Conservation (phyloP, 129 eudicot genomes). For the Pittosporum tobira region DNA sequence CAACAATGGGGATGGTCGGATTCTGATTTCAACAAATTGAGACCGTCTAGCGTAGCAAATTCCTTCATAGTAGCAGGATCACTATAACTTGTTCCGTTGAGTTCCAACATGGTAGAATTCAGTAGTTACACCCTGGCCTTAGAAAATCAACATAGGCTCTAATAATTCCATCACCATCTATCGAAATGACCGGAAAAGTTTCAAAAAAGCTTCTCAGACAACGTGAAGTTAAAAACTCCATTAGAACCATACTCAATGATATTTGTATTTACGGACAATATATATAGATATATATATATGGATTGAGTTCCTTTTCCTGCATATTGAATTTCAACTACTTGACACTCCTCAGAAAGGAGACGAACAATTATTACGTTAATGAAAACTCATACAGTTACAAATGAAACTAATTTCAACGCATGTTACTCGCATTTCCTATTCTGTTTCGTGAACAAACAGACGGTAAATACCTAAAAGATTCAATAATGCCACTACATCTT, state of each 20-base stretch:
- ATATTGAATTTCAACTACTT: not conserved
- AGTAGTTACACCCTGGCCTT: too few relatives aligned
- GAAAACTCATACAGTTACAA: not conserved
- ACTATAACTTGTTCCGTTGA: too few relatives aligned
- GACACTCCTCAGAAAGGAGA: constrained; percentile 7
- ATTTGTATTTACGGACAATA: not conserved
- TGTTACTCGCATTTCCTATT: not conserved
- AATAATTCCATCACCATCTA: too few relatives aligned
- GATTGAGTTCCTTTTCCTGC: not conserved
- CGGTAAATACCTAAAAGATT: not conserved
- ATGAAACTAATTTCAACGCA: not conserved
- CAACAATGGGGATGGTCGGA: too few relatives aligned
- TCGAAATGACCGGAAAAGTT: too few relatives aligned
- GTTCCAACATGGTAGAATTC: too few relatives aligned
- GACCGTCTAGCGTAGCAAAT: too few relatives aligned
- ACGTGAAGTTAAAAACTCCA: not conserved
- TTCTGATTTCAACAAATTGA: too few relatives aligned
- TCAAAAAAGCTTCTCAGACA: too few relatives aligned
- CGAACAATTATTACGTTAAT: constrained; percentile 1
- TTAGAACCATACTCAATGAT: not conserved
- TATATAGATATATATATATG: too few relatives aligned
- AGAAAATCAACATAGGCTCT: too few relatives aligned
- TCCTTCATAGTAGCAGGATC: too few relatives aligned
- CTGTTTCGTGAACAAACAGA: not conserved
- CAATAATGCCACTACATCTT: constrained; percentile 9